phyloP scores from a whole-genome alignment of 495 filamentous ascomycete species.

The Antarctomyces pellizariae region DNA sequence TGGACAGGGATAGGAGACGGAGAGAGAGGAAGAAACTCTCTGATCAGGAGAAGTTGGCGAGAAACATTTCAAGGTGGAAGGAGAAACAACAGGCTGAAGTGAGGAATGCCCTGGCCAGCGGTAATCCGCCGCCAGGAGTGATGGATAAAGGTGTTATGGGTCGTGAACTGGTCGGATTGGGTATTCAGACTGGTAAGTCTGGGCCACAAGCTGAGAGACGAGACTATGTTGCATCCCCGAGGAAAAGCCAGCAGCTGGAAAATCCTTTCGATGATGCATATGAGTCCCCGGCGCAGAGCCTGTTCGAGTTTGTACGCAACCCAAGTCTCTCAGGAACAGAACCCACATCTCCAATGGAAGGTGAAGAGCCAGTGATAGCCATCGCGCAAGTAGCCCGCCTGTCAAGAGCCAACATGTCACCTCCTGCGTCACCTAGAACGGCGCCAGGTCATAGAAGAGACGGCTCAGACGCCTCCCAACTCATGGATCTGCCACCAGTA shows the following conservation, averaged over 20 bases:
- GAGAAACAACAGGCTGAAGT: constrained; percentile 34
- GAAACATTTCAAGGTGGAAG: constrained; percentile 39
- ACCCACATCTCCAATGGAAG: constrained; percentile 11
- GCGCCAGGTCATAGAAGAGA: constrained; percentile 21
- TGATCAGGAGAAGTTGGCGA: constrained; percentile 46
- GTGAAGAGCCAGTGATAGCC: constrained; percentile 21
- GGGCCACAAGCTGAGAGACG: too few relatives aligned
- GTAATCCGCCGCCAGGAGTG: constrained; percentile 25
- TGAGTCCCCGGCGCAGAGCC: constrained; percentile 3
- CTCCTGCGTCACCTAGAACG: constrained; percentile 25
- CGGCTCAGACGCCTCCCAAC: constrained; percentile 29
- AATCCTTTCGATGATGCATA: constrained; percentile 4
- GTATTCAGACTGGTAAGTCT: constrained; percentile 18
- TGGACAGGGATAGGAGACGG: constrained; percentile 65
- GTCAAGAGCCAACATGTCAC: constrained; percentile 30
- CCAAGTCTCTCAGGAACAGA: constrained; percentile 7
- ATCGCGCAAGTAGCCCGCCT: constrained; percentile 23
- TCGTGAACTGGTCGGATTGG: constrained; percentile 22
- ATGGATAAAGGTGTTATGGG: constrained; percentile 29
- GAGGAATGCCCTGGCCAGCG: too few relatives aligned
- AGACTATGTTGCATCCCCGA: too few relatives aligned
- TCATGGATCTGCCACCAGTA: constrained; percentile 19
- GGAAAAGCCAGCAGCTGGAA: constrained; percentile 8
- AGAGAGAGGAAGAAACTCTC: constrained; percentile 46
- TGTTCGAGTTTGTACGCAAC: constrained; percentile 5